Percentiles rank a stretch among this genome's conserved stretches.
phyloP scores from a whole-genome alignment of 345 rosid species.

The Boechera retrofracta region DNA sequence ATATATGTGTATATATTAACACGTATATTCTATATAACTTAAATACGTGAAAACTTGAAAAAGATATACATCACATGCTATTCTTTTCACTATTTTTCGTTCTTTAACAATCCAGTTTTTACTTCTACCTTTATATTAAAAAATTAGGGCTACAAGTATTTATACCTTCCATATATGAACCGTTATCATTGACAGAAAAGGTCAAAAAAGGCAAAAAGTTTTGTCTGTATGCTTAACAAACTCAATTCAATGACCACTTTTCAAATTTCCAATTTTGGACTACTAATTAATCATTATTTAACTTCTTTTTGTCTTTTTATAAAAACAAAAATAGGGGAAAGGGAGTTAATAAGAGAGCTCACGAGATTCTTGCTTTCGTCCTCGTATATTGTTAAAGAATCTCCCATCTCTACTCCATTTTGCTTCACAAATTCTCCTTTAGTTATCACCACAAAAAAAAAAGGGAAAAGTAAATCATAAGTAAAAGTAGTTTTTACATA shows the following conservation, averaged over 20 bases:
- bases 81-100: neutral
- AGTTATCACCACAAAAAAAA: slow-evolving; percentile 5
- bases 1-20: too few species aligned
- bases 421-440: slow-evolving; percentile 71
- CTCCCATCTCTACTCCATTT: slow-evolving; percentile 58
- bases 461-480: neutral
- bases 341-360: slow-evolving; percentile 50
- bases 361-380: slow-evolving; percentile 79
- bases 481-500: neutral
- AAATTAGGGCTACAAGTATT: neutral
- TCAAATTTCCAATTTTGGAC: slow-evolving; percentile 34
- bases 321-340: neutral
- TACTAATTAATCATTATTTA: slow-evolving; percentile 32
- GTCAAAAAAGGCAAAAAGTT: slow-evolving; percentile 4
- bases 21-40: too few species aligned
- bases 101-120: neutral
- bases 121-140: neutral
- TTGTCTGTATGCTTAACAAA: slow-evolving; percentile 56
- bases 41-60: too few species aligned
- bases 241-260: slow-evolving; percentile 26
- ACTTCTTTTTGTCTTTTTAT: slow-evolving; percentile 26
- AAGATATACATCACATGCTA: neutral
- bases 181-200: slow-evolving; percentile 33
- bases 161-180: slow-evolving; percentile 35
- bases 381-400: slow-evolving; percentile 68